Conservation (phyloP, 208 protist species). For the Crithidia thermophila region DNA sequence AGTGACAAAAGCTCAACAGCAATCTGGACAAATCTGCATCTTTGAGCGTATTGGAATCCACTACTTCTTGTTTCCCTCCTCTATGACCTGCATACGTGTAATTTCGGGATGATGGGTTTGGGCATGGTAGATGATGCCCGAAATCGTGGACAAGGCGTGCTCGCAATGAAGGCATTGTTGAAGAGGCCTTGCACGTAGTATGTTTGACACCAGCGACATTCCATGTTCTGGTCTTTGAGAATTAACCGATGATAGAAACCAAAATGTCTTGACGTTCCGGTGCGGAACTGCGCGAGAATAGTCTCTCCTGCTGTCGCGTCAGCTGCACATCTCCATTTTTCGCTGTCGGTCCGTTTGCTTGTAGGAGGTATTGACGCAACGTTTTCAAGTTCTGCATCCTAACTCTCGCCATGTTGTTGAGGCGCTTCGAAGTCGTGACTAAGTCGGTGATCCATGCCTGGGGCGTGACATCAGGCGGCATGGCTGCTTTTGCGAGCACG, state of each 20-base stretch:
- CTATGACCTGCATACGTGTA: background rate
- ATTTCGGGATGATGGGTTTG: background rate
- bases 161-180: background rate
- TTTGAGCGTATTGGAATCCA: background rate
- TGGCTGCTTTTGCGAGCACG: background rate
- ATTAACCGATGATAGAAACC: background rate
- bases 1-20: background rate
- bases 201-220: background rate
- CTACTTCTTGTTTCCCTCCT: background rate
- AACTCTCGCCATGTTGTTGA: background rate
- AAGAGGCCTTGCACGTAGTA: background rate
- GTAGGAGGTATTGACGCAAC: background rate
- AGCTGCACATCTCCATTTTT: background rate
- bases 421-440: background rate
- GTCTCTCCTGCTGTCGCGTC: background rate
- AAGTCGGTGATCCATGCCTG: background rate
- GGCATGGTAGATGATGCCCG: background rate
- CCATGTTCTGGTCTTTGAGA: background rate
- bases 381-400: background rate
- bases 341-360: background rate
- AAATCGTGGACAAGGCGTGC: background rate
- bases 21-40: background rate
- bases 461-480: background rate
- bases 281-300: background rate
- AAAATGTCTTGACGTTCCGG: background rate